Conservation (phyloP, 257 asterid species). For the Lavandula angustifolia region DNA sequence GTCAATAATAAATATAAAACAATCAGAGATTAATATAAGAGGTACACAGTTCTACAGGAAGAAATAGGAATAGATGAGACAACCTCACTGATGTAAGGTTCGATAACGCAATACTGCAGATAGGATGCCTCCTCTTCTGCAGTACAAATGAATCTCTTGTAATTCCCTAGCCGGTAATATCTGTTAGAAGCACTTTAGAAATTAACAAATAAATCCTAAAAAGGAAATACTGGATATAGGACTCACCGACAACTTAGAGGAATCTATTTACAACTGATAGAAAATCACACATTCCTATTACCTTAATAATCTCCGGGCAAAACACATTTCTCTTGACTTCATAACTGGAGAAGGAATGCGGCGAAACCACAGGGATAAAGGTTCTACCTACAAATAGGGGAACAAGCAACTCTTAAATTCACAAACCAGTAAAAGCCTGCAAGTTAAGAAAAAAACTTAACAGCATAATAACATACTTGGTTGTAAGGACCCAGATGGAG, state of each 20-base stretch:
- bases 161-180: conserved; percentile 72
- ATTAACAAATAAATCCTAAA: conserved; percentile 17
- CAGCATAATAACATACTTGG: conserved; percentile 42
- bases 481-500: conserved; percentile 71
- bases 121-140: conserved; percentile 74
- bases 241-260: conserved; percentile 8
- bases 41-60: conserved; percentile 1
- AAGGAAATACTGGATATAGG: conserved; percentile 5
- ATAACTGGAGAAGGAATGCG: conserved; percentile 53
- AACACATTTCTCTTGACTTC: conserved; percentile 72
- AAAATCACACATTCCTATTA: conserved; percentile 26
- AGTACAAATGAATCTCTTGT: conserved; percentile 58
- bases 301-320: conserved; percentile 81
- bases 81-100: conserved; percentile 83
- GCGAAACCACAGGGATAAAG: conserved; percentile 78
- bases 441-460: conserved; percentile 1
- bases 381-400: conserved; percentile 58
- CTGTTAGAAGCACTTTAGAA: conserved; percentile 38
- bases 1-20: conserved; percentile 5
- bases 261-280: conserved; percentile 1
- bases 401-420: conserved; percentile 14
- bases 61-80: conserved; percentile 1
- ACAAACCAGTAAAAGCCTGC: conserved; percentile 22
- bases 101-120: conserved; percentile 79
- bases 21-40: neutral